These are phyloP conservation scores for Cladosporium sp. DNA, from an alignment of 2,329 filamentous ascomycete genomes.

Conservation along the genomic window DNA sequence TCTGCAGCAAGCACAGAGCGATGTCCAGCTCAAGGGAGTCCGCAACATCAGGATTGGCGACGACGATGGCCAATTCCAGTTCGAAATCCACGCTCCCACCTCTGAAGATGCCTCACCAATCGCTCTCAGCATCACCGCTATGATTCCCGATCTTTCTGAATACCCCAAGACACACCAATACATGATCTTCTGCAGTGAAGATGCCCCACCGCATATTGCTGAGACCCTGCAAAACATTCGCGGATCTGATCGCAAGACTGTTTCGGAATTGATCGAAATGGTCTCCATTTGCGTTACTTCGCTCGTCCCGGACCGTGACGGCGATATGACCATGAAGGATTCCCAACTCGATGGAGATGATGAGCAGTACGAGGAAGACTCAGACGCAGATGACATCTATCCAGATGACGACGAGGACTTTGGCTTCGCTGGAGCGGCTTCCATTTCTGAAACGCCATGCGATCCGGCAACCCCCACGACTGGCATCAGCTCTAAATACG, in stretches of 20 bases:
- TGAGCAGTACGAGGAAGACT: constrained; percentile 33
- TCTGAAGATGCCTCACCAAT: constrained; percentile 8
- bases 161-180: constrained; percentile 57
- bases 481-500: background rate
- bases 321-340: constrained; percentile 40
- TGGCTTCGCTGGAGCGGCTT: constrained; percentile 9
- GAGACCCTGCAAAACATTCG: constrained; percentile 43
- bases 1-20: constrained; percentile 38
- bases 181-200: constrained; percentile 52
- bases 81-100: constrained; percentile 33
- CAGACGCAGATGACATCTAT: constrained; percentile 28
- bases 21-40: constrained; percentile 46
- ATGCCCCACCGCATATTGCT: constrained; percentile 40
- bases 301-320: constrained; percentile 32
- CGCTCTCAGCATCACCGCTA: constrained; percentile 36
- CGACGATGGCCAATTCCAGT: constrained; percentile 68
- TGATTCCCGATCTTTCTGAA: constrained; percentile 50
- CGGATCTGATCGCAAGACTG: constrained; percentile 41
- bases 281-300: constrained; percentile 39
- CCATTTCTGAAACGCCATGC: background rate
- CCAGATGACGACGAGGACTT: constrained; percentile 35
- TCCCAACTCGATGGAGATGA: constrained; percentile 33
- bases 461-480: constrained; percentile 1
- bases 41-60: constrained; percentile 56
- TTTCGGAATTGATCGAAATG: constrained; percentile 47